Conservation (phyloP, 129 eudicot genomes). For the Chrysanthemum seticuspe region DNA sequence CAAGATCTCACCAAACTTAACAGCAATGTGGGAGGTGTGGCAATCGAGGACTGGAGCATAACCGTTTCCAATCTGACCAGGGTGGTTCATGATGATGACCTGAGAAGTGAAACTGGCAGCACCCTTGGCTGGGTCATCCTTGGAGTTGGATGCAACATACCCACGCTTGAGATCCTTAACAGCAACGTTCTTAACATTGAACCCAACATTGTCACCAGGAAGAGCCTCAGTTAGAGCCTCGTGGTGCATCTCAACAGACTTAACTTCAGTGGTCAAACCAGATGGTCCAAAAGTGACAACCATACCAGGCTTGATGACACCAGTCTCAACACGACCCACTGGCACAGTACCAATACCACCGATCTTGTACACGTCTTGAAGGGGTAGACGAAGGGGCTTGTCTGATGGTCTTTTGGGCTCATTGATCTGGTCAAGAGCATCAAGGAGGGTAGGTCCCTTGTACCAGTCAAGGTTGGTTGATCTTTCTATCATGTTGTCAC, state of each 20-base stretch:
- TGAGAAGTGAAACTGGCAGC: slow-evolving; percentile 36
- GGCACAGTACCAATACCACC: slow-evolving; percentile 36
- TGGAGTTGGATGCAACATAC: slow-evolving; percentile 34
- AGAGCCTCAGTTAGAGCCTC: slow-evolving; percentile 25
- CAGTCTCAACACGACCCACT: slow-evolving; percentile 28
- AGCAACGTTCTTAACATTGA: slow-evolving; percentile 34
- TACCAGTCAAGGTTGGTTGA: slow-evolving; percentile 36
- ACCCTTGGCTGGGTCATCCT: slow-evolving; percentile 28
- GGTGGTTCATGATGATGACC: slow-evolving; percentile 43
- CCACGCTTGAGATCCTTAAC: slow-evolving; percentile 40
- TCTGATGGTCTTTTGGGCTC: slow-evolving; percentile 34
- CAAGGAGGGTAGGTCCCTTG: slow-evolving; percentile 36
- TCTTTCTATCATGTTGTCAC: slow-evolving; percentile 33
- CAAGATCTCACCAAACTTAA: slow-evolving; percentile 24
- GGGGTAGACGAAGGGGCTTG: slow-evolving; percentile 33
- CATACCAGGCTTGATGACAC: slow-evolving; percentile 28
- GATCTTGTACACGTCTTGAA: slow-evolving; percentile 30
- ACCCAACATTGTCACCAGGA: slow-evolving; percentile 32
- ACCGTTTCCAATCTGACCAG: slow-evolving; percentile 32
- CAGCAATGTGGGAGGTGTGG: slow-evolving; percentile 29
- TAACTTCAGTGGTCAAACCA: slow-evolving; percentile 37
- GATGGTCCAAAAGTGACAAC: slow-evolving; percentile 36
- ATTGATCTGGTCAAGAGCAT: slow-evolving; percentile 30
- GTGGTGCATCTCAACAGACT: slow-evolving; percentile 34
- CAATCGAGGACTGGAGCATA: slow-evolving; percentile 28